Base-by-base conservation (phyloP, 139 green algal genomes). In the Picochlorum sp. region DNA sequence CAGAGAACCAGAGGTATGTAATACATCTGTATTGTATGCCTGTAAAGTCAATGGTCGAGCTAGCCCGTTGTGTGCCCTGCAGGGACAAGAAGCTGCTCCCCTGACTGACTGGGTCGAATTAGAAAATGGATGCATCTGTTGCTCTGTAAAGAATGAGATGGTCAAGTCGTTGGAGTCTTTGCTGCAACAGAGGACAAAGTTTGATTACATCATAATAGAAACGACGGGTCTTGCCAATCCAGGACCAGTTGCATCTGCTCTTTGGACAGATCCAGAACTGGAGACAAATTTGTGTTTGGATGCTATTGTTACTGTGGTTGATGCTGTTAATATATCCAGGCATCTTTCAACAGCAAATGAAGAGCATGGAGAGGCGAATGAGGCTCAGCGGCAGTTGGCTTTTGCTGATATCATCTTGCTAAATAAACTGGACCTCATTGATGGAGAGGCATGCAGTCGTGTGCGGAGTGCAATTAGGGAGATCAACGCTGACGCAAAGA, bases 121-220 rank as follows among this genome's bases (percentile, higher is more conserved):
- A n/a, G 80, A 80, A 61, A 99, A 99, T 66, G 94, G 94, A 15
- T 99, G 94, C 79, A 79, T 98, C 49, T 99, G 94, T 81, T 99
- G 94, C 79, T 90, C 69, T 41, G 88, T 95, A 8, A 98, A 97
- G 71, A 84, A 74, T 49, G 82, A 94, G 65, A 93, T 99, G 73
- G 70, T 99, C 15, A 72, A 67, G 28, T 77, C 77, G 0, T 69
- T 88, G 56, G 82, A 88, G 63, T 41, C 64, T 6, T 59, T 88
- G 37, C 73, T 86, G 69, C 47, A 79, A 64, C 68, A 78, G 57
- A 68, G 74, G 14, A 41, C 61, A 41, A 66, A 63, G 13, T 94
- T 92, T 75, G 87, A 96, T 68, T 90, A 90, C 69, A 85, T 97
- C 23, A 60, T 97, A 1, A 87, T 97, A 32, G 90, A 97, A 62